Conservation (phyloP, 1,284 basidiomycete genomes). For the Puccinia triticina region DNA sequence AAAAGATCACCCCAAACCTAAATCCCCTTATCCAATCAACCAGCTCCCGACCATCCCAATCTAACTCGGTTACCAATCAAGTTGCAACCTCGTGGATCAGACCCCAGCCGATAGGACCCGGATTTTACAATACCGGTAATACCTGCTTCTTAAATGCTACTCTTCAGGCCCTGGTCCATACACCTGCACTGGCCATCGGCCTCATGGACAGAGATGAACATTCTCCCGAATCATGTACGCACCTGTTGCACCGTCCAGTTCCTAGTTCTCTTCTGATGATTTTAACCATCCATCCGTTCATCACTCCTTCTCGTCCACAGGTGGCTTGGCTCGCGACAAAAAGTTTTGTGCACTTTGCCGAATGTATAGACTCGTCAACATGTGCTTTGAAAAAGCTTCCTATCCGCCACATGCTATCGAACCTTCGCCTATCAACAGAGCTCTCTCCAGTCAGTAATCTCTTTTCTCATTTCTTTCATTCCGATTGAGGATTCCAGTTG, state of each 20-base stretch:
- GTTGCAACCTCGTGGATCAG: slow-evolving; percentile 35
- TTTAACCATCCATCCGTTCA: neutral
- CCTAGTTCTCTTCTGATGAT: neutral
- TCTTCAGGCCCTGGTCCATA: slow-evolving; percentile 90
- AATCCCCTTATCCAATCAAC: neutral
- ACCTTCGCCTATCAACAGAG: slow-evolving; percentile 53
- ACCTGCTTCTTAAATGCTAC: slow-evolving; percentile 97
- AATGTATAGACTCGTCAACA: slow-evolving; percentile 31
- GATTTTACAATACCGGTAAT: slow-evolving; percentile 88
- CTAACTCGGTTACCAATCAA: neutral
- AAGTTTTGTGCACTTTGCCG: slow-evolving; percentile 45
- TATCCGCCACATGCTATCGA: slow-evolving; percentile 28
- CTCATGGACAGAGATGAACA: slow-evolving; percentile 66
- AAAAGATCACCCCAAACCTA: neutral
- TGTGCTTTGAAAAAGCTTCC: slow-evolving; percentile 45
- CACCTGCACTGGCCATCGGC: slow-evolving; percentile 79
- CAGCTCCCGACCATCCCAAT: neutral
- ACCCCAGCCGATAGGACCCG: slow-evolving; percentile 64
- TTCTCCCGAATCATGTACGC: slow-evolving; percentile 64
- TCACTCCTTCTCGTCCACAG: neutral
- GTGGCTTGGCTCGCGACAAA: slow-evolving; percentile 20
- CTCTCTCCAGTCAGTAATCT: slow-evolving; percentile 54
- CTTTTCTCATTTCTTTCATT: neutral
- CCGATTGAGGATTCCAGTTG: neutral
- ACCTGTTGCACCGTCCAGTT: slow-evolving; percentile 56